Conservation (phyloP, 371 early-diverging fungal genomes). For the Mortierella sp. region DNA sequence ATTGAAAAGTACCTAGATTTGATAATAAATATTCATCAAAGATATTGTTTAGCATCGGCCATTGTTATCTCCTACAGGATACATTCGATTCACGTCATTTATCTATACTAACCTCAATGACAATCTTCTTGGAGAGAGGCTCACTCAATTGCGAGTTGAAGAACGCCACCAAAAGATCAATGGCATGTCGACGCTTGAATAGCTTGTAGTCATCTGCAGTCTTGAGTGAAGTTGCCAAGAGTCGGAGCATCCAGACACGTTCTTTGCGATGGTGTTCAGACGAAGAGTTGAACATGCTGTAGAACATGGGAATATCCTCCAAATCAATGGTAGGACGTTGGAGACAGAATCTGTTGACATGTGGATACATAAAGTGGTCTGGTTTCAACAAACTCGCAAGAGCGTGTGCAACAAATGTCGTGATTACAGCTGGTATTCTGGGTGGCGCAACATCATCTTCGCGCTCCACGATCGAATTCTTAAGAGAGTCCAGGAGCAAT, state of each 20-base stretch:
- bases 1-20: constrained; percentile 64
- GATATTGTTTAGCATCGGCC: not conserved
- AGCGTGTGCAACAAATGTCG: constrained; percentile 77
- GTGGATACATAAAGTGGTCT: constrained; percentile 80
- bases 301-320: constrained; percentile 87
- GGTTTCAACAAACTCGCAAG: constrained; percentile 75
- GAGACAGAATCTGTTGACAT: constrained; percentile 79
- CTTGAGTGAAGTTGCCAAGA: constrained; percentile 74
- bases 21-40: not conserved
- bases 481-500: constrained; percentile 74
- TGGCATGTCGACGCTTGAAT: constrained; percentile 76
- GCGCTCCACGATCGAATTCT: constrained; percentile 74
- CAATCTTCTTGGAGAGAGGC: constrained; percentile 59
- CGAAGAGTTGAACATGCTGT: constrained; percentile 77
- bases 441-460: constrained; percentile 58
- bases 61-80: not conserved
- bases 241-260: constrained; percentile 79
- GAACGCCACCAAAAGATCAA: constrained; percentile 74
- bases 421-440: constrained; percentile 74
- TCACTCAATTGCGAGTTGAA: constrained; percentile 79
- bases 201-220: constrained; percentile 70
- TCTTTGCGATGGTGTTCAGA: constrained; percentile 74
- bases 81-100: not conserved
- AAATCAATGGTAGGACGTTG: constrained; percentile 80
- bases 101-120: constrained; percentile 60